These are phyloP conservation scores for Pseudoturritis turrita DNA, from an alignment of 345 rosid species.

Conservation along the genomic window DNA sequence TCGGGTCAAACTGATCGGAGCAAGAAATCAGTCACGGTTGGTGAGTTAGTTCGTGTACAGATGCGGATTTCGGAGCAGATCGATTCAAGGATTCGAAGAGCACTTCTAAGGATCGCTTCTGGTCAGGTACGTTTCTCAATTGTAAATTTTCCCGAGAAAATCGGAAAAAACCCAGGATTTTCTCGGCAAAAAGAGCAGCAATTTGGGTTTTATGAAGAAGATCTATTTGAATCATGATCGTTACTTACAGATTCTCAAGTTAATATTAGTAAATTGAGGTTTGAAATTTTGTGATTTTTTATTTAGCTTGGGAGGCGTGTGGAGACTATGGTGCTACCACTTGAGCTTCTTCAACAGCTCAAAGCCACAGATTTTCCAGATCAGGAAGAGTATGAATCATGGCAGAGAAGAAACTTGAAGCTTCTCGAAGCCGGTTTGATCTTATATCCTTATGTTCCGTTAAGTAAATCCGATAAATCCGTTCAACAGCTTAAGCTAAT, in stretches of 20 bases:
- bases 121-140: constrained; percentile 56
- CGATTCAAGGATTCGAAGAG: constrained; percentile 88
- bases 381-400: constrained; percentile 64
- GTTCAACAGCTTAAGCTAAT: constrained; percentile 55
- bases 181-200: not conserved
- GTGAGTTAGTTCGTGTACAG: constrained; percentile 76
- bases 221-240: not conserved
- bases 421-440: constrained; percentile 90
- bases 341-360: constrained; percentile 86
- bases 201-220: not conserved
- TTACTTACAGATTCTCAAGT: not conserved
- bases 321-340: constrained; percentile 77
- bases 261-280: not conserved
- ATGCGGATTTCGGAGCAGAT: constrained; percentile 73
- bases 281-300: constrained; percentile 14
- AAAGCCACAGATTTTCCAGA: constrained; percentile 68
- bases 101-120: constrained; percentile 75
- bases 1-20: constrained; percentile 31
- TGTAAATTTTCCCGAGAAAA: not conserved
- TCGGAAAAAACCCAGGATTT: too few species aligned
- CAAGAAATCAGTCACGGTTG: constrained; percentile 62
- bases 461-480: constrained; percentile 45
- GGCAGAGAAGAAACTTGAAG: constrained; percentile 82
- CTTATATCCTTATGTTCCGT: constrained; percentile 60
- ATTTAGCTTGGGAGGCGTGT: constrained; percentile 79